Percentiles rank a stretch among this genome's conserved stretches.
These are phyloP conservation scores for Trichothecium roseum DNA, from an alignment of 2,329 filamentous ascomycete genomes.

Conservation along the genomic window DNA sequence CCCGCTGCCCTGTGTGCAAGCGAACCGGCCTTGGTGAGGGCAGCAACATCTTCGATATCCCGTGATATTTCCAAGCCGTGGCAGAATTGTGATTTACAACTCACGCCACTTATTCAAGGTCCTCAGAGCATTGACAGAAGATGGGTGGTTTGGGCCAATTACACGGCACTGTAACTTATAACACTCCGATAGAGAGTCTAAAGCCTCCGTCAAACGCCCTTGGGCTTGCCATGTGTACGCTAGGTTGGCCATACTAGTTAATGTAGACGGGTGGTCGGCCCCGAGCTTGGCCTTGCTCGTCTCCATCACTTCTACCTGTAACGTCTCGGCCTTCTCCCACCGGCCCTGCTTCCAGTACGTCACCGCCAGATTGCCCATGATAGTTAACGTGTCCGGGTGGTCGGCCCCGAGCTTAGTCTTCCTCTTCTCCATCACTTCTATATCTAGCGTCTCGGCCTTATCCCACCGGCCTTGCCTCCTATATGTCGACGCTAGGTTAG, in stretches of 20 bases:
- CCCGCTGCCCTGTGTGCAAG: too few relatives aligned
- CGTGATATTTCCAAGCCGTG: too few relatives aligned
- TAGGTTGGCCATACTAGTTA: background rate
- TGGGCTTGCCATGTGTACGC: too few relatives aligned
- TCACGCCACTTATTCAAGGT: too few relatives aligned
- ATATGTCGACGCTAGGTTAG: slow-evolving; percentile 2
- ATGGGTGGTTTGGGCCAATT: too few relatives aligned
- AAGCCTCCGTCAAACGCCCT: too few relatives aligned
- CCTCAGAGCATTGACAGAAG: too few relatives aligned
- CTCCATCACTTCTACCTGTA: slow-evolving; percentile 4
- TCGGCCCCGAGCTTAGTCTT: slow-evolving; percentile 2
- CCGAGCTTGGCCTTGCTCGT: background rate
- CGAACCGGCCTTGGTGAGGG: too few relatives aligned
- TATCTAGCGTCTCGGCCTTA: slow-evolving; percentile 2
- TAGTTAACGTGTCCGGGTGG: slow-evolving; percentile 5
- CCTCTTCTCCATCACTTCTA: slow-evolving; percentile 2
- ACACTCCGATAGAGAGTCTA: too few relatives aligned
- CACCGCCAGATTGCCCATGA: slow-evolving; percentile 1
- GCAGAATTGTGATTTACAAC: too few relatives aligned
- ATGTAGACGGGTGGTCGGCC: background rate
- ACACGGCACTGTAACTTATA: too few relatives aligned
- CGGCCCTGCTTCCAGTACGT: slow-evolving; percentile 2
- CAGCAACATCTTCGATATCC: too few relatives aligned
- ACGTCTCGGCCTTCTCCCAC: slow-evolving; percentile 3
- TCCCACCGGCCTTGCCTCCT: slow-evolving; percentile 2